Evolutionary conservation across 2,329 filamentous ascomycete genomes (phyloP), one percentile per base, ranked within the genome.

Genomic region (Pseudocercospora fuligena): DNA sequence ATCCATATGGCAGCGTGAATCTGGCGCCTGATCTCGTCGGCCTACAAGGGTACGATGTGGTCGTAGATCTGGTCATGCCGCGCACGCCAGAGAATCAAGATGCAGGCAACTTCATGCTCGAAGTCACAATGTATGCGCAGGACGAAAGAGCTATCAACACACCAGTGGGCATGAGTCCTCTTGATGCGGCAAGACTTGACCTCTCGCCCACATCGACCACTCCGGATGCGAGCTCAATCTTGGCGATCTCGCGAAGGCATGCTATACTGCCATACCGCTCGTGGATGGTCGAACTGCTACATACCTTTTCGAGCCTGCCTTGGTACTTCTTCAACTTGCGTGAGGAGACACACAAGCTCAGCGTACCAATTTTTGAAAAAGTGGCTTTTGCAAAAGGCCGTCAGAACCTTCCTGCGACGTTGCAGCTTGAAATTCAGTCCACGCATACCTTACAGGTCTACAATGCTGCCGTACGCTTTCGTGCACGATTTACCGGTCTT

Each of bases 21-120:
- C 77, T 90, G 12, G 66, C 71, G 71, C 73, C 82, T 21, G 83
- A 87, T 56, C 81, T 95, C 69, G 88, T 90, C 71, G 83, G 88
- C 19, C 84, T 87, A 56, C 94, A 97, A 78, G 86, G 89, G 57
- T 99, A 99, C 83, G 93, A 98, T 78, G 86, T 99, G 49, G 85
- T 87, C 5, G 84, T 98, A 1, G 84, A 88, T 23, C 84, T 99
- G 33, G 86, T 87, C 3, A 84, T 99, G 69, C 95, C 95, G 19
- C 89, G 90, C 47, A 95, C 92, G 2, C 89, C 88, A 0, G 80
- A 85, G 1, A 99, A 99, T 74, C 80, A 91, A 23, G 86, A 86
- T 1, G 86, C 87, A 14, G 95, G 95, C 29, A 98, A 98, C 81
- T 98, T 97, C 83, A 99, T 99, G 95, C 82, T 98, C 19, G 90